phyloP scores from a whole-genome alignment of 352 stramenopile species.

The Phytopythium sindhum region DNA sequence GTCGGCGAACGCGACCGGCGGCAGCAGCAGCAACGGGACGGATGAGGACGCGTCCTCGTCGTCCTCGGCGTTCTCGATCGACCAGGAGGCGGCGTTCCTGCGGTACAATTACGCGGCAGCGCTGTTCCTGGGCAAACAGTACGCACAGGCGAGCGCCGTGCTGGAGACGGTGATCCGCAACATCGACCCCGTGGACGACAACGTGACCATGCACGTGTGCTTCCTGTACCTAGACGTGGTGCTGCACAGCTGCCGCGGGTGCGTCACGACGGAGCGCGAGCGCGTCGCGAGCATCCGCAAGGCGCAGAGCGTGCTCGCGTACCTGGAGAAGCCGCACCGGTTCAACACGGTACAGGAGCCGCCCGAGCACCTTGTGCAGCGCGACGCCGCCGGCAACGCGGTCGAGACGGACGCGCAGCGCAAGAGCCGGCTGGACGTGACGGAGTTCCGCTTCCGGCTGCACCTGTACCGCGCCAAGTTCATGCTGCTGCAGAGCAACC shows the following conservation, averaged over 20 bases:
- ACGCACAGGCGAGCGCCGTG: conserved; percentile 79
- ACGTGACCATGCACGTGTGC: conserved; percentile 91
- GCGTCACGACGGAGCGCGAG: conserved; percentile 77
- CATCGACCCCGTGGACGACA: conserved; percentile 89
- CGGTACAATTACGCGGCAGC: conserved; percentile 90
- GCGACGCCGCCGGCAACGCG: conserved; percentile 27
- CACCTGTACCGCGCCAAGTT: conserved; percentile 93
- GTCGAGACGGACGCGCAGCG: conserved; percentile 49
- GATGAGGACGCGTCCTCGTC: conserved; percentile 15
- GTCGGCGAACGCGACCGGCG: conserved; percentile 8
- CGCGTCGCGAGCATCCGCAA: conserved; percentile 73
- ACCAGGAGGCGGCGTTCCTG: conserved; percentile 83
- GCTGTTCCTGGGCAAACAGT: conserved; percentile 90
- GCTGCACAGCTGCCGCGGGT: conserved; percentile 83
- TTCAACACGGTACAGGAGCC: conserved; percentile 78
- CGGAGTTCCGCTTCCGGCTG: conserved; percentile 89
- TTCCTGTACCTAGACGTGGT: conserved; percentile 93
- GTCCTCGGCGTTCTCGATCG: conserved; percentile 46
- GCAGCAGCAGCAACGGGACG: conserved; percentile 14
- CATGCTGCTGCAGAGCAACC: conserved; percentile 81
- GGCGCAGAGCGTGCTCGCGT: conserved; percentile 81
- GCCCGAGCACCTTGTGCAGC: conserved; percentile 31
- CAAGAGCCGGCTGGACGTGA: conserved; percentile 60
- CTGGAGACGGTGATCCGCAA: conserved; percentile 87
- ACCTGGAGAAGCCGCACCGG: conserved; percentile 88